These are phyloP conservation scores for Lagenidium giganteum DNA, from an alignment of 352 stramenopile species.

Conservation along the genomic window DNA sequence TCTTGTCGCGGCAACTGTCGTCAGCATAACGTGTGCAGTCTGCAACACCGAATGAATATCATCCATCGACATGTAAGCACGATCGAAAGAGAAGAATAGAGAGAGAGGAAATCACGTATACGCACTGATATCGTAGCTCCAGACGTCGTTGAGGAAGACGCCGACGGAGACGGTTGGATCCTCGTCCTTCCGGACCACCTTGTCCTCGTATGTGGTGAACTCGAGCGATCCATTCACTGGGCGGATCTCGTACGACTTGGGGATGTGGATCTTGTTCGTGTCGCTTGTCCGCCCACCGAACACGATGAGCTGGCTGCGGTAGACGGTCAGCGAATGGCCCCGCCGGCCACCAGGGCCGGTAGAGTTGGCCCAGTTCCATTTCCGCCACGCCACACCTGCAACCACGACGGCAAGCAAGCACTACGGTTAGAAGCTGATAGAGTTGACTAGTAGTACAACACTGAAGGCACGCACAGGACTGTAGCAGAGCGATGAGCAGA, in stretches of 20 bases:
- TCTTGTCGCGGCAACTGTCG: constrained; percentile 68
- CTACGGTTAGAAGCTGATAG: no score
- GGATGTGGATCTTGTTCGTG: constrained; percentile 77
- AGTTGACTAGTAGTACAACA: no score
- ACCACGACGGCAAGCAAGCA: not conserved
- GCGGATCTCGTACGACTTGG: constrained; percentile 90
- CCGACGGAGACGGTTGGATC: constrained; percentile 64
- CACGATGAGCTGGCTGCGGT: constrained; percentile 78
- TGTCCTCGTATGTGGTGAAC: constrained; percentile 88
- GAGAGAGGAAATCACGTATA: not conserved
- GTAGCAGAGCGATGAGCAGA: no score
- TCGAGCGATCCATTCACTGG: constrained; percentile 72
- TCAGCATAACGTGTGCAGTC: constrained; percentile 86
- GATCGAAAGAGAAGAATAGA: no score
- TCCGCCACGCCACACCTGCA: constrained; percentile 77
- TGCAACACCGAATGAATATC: constrained; percentile 10
- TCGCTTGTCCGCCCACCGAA: constrained; percentile 93
- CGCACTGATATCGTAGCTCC: constrained; percentile 91
- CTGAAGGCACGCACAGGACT: no score
- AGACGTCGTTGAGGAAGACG: constrained; percentile 95
- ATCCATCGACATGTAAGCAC: not conserved
- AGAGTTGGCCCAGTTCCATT: constrained; percentile 75
- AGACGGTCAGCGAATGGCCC: constrained; percentile 87
- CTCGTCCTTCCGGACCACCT: constrained; percentile 46
- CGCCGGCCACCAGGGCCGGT: constrained; percentile 62